phyloP scores from a whole-genome alignment of 169 alveolate genomes.

The Cystoisospora suis region DNA sequence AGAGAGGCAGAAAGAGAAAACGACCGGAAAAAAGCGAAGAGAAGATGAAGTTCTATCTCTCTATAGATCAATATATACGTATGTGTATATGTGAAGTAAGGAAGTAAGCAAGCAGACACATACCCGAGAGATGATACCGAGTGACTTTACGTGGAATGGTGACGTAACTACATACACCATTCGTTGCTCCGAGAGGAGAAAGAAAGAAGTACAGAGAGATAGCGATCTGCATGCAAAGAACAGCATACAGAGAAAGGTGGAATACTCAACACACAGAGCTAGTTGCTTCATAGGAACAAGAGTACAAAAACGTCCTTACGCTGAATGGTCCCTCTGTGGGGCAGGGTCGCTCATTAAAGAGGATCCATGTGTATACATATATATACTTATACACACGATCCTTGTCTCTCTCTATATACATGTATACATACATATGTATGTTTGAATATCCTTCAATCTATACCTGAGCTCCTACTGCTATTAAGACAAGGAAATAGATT shows the following conservation, averaged over 20 bases:
- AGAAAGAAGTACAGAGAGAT: background rate
- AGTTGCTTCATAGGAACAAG: no score
- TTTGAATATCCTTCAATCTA: no score
- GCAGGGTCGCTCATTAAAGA: no score
- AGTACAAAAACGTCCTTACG: no score
- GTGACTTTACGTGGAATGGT: background rate
- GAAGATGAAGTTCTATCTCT: background rate
- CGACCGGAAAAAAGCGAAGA: background rate
- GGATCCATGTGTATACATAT: no score
- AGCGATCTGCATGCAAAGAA: background rate
- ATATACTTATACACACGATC: no score
- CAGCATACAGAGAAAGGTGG: background rate
- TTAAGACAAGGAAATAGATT: no score
- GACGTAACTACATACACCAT: background rate
- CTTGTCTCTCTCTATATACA: background rate
- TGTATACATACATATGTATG: background rate
- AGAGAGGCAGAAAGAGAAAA: background rate
- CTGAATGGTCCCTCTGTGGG: no score
- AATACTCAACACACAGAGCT: no score
- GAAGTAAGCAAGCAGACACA: background rate
- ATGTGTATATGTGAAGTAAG: background rate
- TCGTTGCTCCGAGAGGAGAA: background rate
- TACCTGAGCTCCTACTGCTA: no score
- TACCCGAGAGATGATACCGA: background rate
- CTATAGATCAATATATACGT: background rate